Conservation (phyloP, 2,329 filamentous ascomycete species). For the Fusarium oxysporum region DNA sequence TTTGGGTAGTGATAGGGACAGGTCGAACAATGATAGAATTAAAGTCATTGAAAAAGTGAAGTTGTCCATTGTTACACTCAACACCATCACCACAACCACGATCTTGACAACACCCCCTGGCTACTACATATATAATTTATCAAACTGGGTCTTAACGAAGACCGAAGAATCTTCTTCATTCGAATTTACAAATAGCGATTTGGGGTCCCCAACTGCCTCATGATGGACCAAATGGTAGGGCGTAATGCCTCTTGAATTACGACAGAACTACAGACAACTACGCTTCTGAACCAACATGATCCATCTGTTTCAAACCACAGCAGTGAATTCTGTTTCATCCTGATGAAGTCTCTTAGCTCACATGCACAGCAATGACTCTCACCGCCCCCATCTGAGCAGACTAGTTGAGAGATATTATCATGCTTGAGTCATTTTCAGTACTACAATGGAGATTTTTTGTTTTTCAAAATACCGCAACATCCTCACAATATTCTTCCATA, state of each 20-base stretch:
- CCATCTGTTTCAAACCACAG: not conserved
- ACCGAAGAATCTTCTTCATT: not conserved
- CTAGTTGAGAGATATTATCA: not conserved
- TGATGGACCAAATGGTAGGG: not conserved
- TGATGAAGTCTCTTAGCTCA: not conserved
- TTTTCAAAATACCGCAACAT: not conserved
- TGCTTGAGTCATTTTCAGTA: not conserved
- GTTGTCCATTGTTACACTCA: not conserved
- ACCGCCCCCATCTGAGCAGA: not conserved
- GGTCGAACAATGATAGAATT: not conserved
- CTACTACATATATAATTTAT: not conserved
- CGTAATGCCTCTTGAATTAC: not conserved
- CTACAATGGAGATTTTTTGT: not conserved
- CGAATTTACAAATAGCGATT: not conserved
- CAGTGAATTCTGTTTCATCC: not conserved
- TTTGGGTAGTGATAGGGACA: not conserved
- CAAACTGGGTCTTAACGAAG: not conserved
- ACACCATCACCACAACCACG: not conserved
- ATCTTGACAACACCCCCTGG: not conserved
- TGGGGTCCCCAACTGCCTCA: not conserved
- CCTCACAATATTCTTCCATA: not conserved
- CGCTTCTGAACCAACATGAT: not conserved
- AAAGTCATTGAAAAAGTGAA: not conserved
- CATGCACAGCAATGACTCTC: not conserved
- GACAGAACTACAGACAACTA: not conserved